Evolutionary conservation across 805 yeast genomes (phyloP).

Genomic region (Metschnikowia cerradonensis): DNA sequence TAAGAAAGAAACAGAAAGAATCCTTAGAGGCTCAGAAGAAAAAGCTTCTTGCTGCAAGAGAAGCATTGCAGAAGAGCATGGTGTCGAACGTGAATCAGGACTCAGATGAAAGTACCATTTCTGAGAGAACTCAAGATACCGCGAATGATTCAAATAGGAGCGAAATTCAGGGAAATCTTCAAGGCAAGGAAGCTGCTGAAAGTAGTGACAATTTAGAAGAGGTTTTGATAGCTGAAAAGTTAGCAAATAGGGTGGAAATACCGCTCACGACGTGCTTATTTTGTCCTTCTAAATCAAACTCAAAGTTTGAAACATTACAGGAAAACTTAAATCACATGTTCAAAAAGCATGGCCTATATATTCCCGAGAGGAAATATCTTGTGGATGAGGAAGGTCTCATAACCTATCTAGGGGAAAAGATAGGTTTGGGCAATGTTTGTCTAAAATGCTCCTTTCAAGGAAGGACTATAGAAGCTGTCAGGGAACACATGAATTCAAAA

Average conservation of each 20-base stretch:
- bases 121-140: background rate
- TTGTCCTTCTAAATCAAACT: constrained; percentile 37
- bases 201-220: constrained; percentile 35
- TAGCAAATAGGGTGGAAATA: constrained; percentile 44
- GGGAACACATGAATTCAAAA: constrained; percentile 83
- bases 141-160: background rate
- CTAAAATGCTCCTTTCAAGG: constrained; percentile 82
- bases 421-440: constrained; percentile 81
- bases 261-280: constrained; percentile 50
- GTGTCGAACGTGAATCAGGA: constrained; percentile 1
- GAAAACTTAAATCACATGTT: constrained; percentile 68
- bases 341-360: constrained; percentile 72
- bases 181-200: background rate
- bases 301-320: constrained; percentile 35
- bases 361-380: constrained; percentile 77
- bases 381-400: constrained; percentile 68
- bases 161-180: background rate
- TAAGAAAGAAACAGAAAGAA: constrained; percentile 47
- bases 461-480: constrained; percentile 74
- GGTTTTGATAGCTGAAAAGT: constrained; percentile 41
- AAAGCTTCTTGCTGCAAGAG: constrained; percentile 33
- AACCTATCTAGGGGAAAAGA: constrained; percentile 70
- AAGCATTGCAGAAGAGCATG: constrained; percentile 14
- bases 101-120: background rate
- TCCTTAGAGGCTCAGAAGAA: constrained; percentile 46